A percentile compares a stretch with the other conserved stretches of the same genome.
phyloP scores from a whole-genome alignment of 352 stramenopile genomes.

The Phytophthora pisi region DNA sequence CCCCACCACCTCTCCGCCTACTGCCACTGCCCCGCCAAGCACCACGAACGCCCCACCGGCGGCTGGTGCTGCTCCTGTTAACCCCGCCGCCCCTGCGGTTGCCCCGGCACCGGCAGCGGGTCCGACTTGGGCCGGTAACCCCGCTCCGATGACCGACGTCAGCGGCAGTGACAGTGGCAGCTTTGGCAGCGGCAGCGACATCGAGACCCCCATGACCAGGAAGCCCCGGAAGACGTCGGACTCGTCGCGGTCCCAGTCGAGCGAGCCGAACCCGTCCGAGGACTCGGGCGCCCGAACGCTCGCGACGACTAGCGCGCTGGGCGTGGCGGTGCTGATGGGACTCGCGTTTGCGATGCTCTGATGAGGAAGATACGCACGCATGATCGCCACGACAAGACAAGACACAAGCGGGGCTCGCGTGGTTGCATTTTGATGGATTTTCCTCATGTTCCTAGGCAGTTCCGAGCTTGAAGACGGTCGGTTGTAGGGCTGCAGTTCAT shows the following conservation, averaged over 20 bases:
- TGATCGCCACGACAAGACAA: conserved; percentile 31
- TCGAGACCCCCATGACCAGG: conserved; percentile 17
- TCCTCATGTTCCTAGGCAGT: conserved; percentile 19
- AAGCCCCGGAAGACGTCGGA: conserved; percentile 20
- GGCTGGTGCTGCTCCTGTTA: background rate
- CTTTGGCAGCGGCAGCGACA: conserved; percentile 20
- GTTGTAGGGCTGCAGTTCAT: background rate
- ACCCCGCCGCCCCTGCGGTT: conserved; percentile 4
- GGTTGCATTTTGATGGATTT: conserved; percentile 32
- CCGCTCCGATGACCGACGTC: conserved; percentile 18
- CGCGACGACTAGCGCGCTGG: conserved; percentile 6
- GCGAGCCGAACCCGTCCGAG: conserved; percentile 13
- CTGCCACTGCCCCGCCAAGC: background rate
- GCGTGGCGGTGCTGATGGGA: conserved; percentile 16
- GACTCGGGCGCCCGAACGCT: conserved; percentile 16
- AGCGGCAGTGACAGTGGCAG: conserved; percentile 27
- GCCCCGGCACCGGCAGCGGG: background rate
- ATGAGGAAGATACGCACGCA: conserved; percentile 32
- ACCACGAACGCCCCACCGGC: background rate
- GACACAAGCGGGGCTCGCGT: background rate
- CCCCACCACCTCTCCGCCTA: conserved; percentile 12
- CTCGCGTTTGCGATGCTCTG: conserved; percentile 27
- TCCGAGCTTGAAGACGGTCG: conserved; percentile 21
- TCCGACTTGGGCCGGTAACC: conserved; percentile 9
- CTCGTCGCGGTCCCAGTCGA: conserved; percentile 18